Evolutionary conservation across 805 yeast genomes (phyloP).

Genomic region (Starmerella cellae): DNA sequence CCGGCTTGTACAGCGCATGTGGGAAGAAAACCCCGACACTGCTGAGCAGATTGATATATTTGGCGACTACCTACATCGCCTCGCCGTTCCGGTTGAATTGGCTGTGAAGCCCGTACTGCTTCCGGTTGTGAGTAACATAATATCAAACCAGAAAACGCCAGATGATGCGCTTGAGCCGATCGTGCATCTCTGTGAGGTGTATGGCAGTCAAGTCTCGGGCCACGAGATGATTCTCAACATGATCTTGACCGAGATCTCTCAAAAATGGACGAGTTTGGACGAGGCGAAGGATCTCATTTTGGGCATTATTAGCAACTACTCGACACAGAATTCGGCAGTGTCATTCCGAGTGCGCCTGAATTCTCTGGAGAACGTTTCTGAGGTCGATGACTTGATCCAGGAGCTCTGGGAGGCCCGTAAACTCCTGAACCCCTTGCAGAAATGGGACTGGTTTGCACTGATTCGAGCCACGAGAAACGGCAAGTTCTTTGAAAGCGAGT

Average conservation of each 20-base stretch:
- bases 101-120: slow-evolving; percentile 15
- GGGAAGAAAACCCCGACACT: slow-evolving; percentile 2
- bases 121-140: slow-evolving; percentile 10
- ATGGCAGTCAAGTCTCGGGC: slow-evolving; percentile 2
- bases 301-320: slow-evolving; percentile 14
- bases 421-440: background rate
- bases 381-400: slow-evolving; percentile 3
- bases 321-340: slow-evolving; percentile 5
- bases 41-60: slow-evolving; percentile 14
- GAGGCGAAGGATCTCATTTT: slow-evolving; percentile 10
- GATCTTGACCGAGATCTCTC: slow-evolving; percentile 14
- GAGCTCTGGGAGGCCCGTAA: slow-evolving; percentile 15
- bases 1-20: slow-evolving; percentile 13
- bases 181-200: slow-evolving; percentile 6
- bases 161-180: slow-evolving; percentile 3
- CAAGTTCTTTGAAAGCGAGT: slow-evolving; percentile 5
- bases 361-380: slow-evolving; percentile 12
- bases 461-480: slow-evolving; percentile 15
- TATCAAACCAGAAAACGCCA: slow-evolving; percentile 2
- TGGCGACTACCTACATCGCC: slow-evolving; percentile 12
- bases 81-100: slow-evolving; percentile 12
- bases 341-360: slow-evolving; percentile 20
- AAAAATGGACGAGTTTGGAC: slow-evolving; percentile 9
- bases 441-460: slow-evolving; percentile 21
- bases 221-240: slow-evolving; percentile 18